Base-by-base conservation (phyloP, 345 rosid genomes). In the Linum trigynum region DNA sequence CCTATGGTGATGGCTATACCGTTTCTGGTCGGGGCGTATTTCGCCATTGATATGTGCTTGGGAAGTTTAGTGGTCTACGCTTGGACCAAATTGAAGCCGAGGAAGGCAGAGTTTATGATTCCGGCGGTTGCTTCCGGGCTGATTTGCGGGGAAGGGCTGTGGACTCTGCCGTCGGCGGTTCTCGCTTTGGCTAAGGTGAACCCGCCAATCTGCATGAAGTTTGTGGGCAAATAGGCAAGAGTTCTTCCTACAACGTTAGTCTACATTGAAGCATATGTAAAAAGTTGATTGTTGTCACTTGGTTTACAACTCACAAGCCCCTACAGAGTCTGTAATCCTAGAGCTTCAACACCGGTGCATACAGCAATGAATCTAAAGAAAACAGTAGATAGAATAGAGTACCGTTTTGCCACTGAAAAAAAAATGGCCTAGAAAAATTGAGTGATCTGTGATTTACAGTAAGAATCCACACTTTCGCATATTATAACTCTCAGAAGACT, bases 121-220 rank as follows among this genome's bases (percentile, higher is more conserved):
- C 94, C 98, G 0, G 91, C 94, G 1, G 85, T 87, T 3, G 98
- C 98, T 53, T 86, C 97, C 0, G 98, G 98, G 48, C 75, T 92
- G 15, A 84, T 92, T 36, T 92, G 98, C 23, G 97, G 98, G 5
- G 98, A 92, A 77, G 97, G 95, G 36, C 78, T 92, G 14, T 89
- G 98, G 96, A 82, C 82, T 72, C 91, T 89, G 50, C 97, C 97
- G 0, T 86, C 85, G 58, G 80, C 98, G 6, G 56, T 87, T 56
- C 95, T 92, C 63, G 98, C 98, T 15, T 74, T 89, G 65, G 91
- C 97, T 57, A 89, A 82, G 68, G 74, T 89, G 14, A 79, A 78
- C 5, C 95, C 98, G 55, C 98, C 98, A 8, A 87, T 89, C 51
- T 90, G 98, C 74, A 87, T 89, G 94, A 90, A 80, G 77, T 92